A percentile compares a stretch with the other conserved stretches of the same genome.
Evolutionary conservation across 2,329 filamentous ascomycete species (phyloP).

Genomic region (Fusarium buxicola): DNA sequence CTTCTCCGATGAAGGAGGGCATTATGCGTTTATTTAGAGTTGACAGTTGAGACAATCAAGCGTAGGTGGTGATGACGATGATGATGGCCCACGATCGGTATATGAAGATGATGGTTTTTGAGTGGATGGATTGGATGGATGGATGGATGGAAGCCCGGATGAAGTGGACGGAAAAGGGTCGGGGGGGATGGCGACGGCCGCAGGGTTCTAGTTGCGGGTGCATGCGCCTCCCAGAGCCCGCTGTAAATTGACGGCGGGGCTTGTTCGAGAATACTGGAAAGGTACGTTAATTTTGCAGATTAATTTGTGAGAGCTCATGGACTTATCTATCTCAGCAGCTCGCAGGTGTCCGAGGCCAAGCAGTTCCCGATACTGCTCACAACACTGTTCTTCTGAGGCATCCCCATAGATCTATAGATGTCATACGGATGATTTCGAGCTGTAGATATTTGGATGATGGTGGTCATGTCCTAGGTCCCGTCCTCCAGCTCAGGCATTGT

Average conservation of each 20-base stretch:
- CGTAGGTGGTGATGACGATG: conserved; percentile 22
- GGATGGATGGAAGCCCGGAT: conserved; percentile 23
- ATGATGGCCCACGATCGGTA: conserved; percentile 13
- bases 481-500: conserved; percentile 10
- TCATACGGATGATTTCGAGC: not conserved
- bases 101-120: conserved; percentile 26
- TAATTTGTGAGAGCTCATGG: too few species aligned
- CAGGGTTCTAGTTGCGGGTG: conserved; percentile 37
- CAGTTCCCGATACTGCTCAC: too few species aligned
- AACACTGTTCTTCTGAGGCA: too few species aligned
- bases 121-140: conserved; percentile 21
- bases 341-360: too few species aligned
- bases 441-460: conserved; percentile 8
- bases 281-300: conserved; percentile 18
- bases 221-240: conserved; percentile 22
- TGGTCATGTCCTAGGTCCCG: conserved; percentile 14
- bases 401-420: too few species aligned
- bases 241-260: conserved; percentile 38
- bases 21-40: not conserved
- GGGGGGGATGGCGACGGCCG: conserved; percentile 35
- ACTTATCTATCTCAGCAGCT: too few species aligned
- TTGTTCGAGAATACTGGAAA: not conserved
- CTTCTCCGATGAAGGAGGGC: not conserved
- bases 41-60: not conserved
- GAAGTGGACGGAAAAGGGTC: conserved; percentile 36